Conservation (phyloP, 306 rosid species). For the Sicyos edulis region DNA sequence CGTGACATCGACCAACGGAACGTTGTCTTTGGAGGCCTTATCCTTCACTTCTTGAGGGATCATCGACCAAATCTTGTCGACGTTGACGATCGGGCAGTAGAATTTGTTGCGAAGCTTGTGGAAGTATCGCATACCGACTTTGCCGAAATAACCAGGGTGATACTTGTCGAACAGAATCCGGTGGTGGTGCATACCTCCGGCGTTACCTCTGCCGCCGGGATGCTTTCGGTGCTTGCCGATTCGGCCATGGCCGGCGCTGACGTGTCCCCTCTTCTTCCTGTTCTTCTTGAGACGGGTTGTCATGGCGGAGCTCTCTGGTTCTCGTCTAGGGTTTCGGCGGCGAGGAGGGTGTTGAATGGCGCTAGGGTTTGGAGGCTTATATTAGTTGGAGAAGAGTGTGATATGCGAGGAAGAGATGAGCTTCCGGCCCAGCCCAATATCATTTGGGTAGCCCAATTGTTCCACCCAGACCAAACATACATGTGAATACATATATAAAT, state of each 20-base stretch:
- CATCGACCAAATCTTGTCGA: conserved; percentile 72
- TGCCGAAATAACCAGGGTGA: conserved; percentile 81
- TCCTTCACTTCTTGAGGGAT: conserved; percentile 64
- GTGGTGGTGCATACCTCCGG: conserved; percentile 97
- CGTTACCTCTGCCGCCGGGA: conserved; percentile 86
- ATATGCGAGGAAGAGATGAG: no score
- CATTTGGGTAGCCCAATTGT: background rate
- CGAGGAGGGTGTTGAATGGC: conserved; percentile 10
- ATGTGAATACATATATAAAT: background rate
- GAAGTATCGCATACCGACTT: conserved; percentile 84
- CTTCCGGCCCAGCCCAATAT: background rate
- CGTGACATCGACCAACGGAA: conserved; percentile 59
- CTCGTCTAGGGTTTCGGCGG: conserved; percentile 33
- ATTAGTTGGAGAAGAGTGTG: background rate
- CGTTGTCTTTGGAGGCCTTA: conserved; percentile 56
- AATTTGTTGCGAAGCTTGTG: conserved; percentile 80
- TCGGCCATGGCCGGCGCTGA: conserved; percentile 81
- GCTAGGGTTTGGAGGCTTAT: conserved; percentile 30
- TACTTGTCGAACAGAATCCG: conserved; percentile 88
- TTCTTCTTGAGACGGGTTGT: conserved; percentile 85
- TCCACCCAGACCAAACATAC: background rate
- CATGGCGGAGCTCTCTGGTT: conserved; percentile 33
- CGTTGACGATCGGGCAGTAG: conserved; percentile 64
- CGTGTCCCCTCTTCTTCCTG: conserved; percentile 93
- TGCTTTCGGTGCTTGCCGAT: conserved; percentile 85